These are phyloP conservation scores for Phytophthora multivora DNA, from an alignment of 352 stramenopile species.

Conservation along the genomic window DNA sequence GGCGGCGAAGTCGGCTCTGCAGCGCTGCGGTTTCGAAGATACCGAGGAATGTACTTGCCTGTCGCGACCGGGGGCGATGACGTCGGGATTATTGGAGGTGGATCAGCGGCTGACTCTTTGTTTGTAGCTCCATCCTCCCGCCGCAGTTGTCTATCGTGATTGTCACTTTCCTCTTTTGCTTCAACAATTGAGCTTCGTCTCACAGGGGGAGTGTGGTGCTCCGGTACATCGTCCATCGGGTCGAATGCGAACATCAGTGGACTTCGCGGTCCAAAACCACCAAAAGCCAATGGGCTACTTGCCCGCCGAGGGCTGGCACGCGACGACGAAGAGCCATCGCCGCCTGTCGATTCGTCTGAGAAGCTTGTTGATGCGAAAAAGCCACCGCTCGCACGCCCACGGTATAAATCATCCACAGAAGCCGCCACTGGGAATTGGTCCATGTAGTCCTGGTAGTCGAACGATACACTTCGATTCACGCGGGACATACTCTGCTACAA, in stretches of 20 bases:
- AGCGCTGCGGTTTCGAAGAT: slow-evolving; percentile 69
- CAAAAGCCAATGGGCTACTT: slow-evolving; percentile 62
- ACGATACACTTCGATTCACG: slow-evolving; percentile 75
- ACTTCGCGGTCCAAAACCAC: slow-evolving; percentile 66
- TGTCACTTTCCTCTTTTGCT: slow-evolving; percentile 31
- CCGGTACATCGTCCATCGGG: slow-evolving; percentile 65
- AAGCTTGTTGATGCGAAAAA: slow-evolving; percentile 56
- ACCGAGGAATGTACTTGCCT: slow-evolving; percentile 78
- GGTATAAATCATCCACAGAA: slow-evolving; percentile 64
- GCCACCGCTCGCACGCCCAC: slow-evolving; percentile 40
- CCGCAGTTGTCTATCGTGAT: slow-evolving; percentile 26
- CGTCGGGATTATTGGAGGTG: slow-evolving; percentile 54
- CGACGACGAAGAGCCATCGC: slow-evolving; percentile 38
- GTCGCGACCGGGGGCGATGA: slow-evolving; percentile 59
- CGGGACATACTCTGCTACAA: slow-evolving; percentile 62
- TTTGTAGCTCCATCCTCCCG: slow-evolving; percentile 17
- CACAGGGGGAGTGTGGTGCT: slow-evolving; percentile 32
- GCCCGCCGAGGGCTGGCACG: slow-evolving; percentile 58
- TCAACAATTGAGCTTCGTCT: slow-evolving; percentile 21
- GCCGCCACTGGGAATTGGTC: slow-evolving; percentile 40
- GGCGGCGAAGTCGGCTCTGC: slow-evolving; percentile 47
- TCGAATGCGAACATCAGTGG: slow-evolving; percentile 84
- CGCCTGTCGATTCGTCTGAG: slow-evolving; percentile 61
- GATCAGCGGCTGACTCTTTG: slow-evolving; percentile 14
- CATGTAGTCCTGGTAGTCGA: slow-evolving; percentile 70